Conservation (phyloP, 108 stramenopile genomes). For the Nannochloropsis salina region DNA sequence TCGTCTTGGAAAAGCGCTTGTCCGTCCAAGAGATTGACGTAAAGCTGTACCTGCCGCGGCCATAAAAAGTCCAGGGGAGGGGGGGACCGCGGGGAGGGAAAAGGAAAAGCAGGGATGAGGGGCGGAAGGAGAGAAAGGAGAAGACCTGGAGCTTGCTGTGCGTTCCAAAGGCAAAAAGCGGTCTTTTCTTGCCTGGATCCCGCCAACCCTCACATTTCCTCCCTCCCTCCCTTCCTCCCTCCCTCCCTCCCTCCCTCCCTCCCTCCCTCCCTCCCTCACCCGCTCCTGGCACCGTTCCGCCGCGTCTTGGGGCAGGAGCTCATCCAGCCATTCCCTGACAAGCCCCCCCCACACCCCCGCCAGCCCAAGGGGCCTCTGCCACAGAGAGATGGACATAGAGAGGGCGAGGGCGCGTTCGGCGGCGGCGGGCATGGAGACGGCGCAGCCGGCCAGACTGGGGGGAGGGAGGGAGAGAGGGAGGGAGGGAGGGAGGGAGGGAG, state of each 20-base stretch:
- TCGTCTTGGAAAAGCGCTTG: too few species aligned
- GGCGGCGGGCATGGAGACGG: background rate
- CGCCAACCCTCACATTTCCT: too few species aligned
- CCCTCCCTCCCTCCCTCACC: background rate
- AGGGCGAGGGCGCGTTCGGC: background rate
- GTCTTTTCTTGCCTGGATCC: too few species aligned
- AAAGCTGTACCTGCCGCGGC: too few species aligned
- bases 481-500: background rate
- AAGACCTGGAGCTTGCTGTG: too few species aligned
- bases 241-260: background rate
- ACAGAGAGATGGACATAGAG: background rate
- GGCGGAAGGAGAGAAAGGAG: too few species aligned
- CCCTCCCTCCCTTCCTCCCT: background rate
- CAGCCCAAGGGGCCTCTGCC: background rate
- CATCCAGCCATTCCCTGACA: background rate
- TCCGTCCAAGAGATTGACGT: too few species aligned
- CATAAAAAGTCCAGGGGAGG: too few species aligned
- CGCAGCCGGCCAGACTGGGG: background rate
- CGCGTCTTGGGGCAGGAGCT: background rate
- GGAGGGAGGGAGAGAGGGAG: background rate
- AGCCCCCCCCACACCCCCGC: background rate
- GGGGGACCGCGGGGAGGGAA: too few species aligned
- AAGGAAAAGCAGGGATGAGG: too few species aligned
- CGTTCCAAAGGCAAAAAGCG: too few species aligned
- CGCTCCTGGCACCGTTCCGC: background rate